A percentile compares a stretch with the other conserved stretches of the same genome.
Conservation (phyloP, 371 early-diverging fungal species). For the Saksenaea vasiformis region DNA sequence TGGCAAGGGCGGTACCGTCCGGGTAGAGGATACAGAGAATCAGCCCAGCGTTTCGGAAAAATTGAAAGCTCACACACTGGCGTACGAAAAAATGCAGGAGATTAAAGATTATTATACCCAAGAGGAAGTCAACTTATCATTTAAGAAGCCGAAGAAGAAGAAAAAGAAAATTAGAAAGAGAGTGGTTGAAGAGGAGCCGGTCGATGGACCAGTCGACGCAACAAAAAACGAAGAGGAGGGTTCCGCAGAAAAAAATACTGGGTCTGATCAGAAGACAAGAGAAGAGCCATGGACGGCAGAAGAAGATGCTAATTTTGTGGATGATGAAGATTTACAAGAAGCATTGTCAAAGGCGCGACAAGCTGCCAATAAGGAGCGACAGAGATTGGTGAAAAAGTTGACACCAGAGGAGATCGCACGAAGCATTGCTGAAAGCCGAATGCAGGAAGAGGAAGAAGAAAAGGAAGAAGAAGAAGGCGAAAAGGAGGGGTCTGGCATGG, state of each 20-base stretch:
- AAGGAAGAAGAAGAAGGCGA: constrained; percentile 37
- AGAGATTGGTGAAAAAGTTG: constrained; percentile 42
- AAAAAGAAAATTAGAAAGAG: constrained; percentile 56
- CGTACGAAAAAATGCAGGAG: constrained; percentile 65
- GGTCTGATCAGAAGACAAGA: constrained; percentile 15
- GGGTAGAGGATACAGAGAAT: constrained; percentile 20
- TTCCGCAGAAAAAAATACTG: constrained; percentile 16
- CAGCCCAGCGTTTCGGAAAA: constrained; percentile 57
- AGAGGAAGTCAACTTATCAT: constrained; percentile 77
- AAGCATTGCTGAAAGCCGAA: constrained; percentile 27
- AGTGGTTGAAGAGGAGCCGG: constrained; percentile 39
- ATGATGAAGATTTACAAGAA: constrained; percentile 91
- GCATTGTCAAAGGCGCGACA: constrained; percentile 79
- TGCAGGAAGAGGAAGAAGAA: constrained; percentile 30
- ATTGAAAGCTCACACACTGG: constrained; percentile 62
- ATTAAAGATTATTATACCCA: constrained; percentile 84
- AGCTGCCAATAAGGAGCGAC: constrained; percentile 57
- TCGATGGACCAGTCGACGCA: constrained; percentile 28
- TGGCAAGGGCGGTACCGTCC: constrained; percentile 32
- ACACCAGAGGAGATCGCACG: constrained; percentile 65
- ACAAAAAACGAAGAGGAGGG: constrained; percentile 31
- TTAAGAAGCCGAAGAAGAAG: constrained; percentile 78
- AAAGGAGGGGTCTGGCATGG: constrained; percentile 47
- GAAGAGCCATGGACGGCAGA: constrained; percentile 19
- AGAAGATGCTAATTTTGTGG: constrained; percentile 79